phyloP scores from a whole-genome alignment of 305 asterid genomes.

The Fraxinus angustifolia region DNA sequence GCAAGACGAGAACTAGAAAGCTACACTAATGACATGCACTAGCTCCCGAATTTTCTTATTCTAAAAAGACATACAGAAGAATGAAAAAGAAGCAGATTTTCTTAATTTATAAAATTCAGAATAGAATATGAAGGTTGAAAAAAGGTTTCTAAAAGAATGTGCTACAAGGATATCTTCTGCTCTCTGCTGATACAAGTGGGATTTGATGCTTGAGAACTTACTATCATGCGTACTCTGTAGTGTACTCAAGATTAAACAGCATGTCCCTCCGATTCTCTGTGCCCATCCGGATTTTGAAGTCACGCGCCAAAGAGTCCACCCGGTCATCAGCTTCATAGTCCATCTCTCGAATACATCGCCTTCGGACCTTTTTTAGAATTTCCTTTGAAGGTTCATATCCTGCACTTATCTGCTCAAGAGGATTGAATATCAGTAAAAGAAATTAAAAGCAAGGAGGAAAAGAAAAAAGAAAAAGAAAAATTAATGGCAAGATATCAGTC shows the following conservation, averaged over 20 bases:
- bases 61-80: not conserved
- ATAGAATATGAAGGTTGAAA: not conserved
- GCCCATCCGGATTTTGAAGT: slow-evolving; percentile 43
- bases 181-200: not conserved
- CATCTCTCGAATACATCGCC: slow-evolving; percentile 76
- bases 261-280: slow-evolving; percentile 51
- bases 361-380: slow-evolving; percentile 61
- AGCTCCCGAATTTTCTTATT: not conserved
- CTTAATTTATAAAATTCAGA: not conserved
- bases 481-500: not conserved
- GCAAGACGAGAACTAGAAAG: not conserved
- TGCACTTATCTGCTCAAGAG: slow-evolving; percentile 45
- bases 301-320: slow-evolving; percentile 43
- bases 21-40: not conserved
- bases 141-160: not conserved
- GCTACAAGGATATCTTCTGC: not conserved
- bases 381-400: slow-evolving; percentile 64
- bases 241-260: slow-evolving; percentile 51
- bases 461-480: not conserved
- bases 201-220: slow-evolving; percentile 26
- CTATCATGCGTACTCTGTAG: slow-evolving; percentile 37
- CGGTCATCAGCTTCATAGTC: slow-evolving; percentile 47
- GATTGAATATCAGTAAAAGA: slow-evolving; percentile 5
- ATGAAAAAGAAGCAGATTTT: not conserved
- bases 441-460: not conserved